Base-by-base conservation (phyloP, 2,329 filamentous ascomycete genomes). In the Penicillium verrucosum region DNA sequence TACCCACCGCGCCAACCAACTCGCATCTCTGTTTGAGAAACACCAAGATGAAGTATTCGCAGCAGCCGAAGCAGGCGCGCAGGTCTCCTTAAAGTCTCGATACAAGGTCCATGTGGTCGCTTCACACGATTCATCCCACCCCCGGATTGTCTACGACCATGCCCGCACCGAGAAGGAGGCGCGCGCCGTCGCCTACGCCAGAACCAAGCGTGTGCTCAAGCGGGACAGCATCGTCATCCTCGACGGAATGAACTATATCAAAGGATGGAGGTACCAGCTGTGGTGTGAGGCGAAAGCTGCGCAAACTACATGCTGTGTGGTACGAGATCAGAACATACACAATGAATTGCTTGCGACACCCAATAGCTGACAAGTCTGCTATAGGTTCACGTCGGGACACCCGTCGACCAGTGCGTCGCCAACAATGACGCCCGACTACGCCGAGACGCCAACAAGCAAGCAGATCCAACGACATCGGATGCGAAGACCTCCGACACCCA, bases 161-260 rank as follows among this genome's bases (percentile, higher is more conserved):
- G 82, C 83, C 25, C 78, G 79, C 48, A 77, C 80, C 34, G 85
- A 88, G 69, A 88, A 87, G 70, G 82, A 85, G 72, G 84, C 84
- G 4, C 81, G 85, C 3, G 85, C 83, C 27, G 80, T 84, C 21
- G 80, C 84, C 57, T 84, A 83, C 63, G 82, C 82, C 11, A 82
- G 84, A 58, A 80, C 86, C 56, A 87, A 86, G 71, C 78, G 85
- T 34, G 73, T 78, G 23, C 72, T 88, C 44, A 78, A 78, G 18
- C 78, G 78, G 48, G 82, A 86, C 68, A 81, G 78, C 46, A 81
- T 88, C 56, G 83, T 87, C 42, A 82, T 88, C 49, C 80, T 85
- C 2, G 85, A 88, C 70, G 82, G 82, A 32, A 78, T 86, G 75
- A 87, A 88, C 69, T 87, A 88, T 70, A 88, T 88, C 74, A 88